Evolutionary conservation across 1,139 yeast genomes (phyloP).

Genomic region (Nakaseomyces kungkrabaensis): DNA sequence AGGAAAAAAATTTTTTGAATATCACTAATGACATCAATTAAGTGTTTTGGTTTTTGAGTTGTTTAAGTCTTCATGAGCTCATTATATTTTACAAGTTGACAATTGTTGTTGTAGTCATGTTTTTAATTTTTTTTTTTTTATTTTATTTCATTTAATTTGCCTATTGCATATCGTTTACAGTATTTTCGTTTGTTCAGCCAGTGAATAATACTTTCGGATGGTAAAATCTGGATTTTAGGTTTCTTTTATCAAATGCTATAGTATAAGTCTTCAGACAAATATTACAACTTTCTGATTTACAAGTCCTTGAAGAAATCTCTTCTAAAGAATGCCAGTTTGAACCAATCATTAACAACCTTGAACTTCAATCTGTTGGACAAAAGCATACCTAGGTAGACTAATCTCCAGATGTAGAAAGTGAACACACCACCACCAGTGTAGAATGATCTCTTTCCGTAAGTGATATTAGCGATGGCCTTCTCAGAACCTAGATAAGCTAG

Average conservation of each 20-base stretch:
- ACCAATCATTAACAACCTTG: constrained; percentile 81
- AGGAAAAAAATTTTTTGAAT: no score
- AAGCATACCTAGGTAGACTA: constrained; percentile 85
- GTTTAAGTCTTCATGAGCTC: not conserved
- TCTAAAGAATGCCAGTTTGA: constrained; percentile 78
- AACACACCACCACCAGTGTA: constrained; percentile 82
- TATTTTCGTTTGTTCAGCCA: not conserved
- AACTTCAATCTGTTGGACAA: constrained; percentile 81
- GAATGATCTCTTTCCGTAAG: constrained; percentile 81
- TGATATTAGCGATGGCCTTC: constrained; percentile 88
- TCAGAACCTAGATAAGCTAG: constrained; percentile 83
- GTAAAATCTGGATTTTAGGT: no score
- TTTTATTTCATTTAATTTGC: not conserved
- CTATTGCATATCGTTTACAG: no score
- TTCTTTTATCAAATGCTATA: no score
- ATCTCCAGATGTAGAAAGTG: constrained; percentile 90
- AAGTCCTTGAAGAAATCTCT: constrained; percentile 56
- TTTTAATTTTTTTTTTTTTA: not conserved
- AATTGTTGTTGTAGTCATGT: not conserved
- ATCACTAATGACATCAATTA: no score
- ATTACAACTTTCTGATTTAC: constrained; percentile 12
- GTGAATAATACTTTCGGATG: no score
- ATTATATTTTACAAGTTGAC: not conserved
- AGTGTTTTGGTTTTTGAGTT: no score
- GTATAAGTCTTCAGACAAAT: no score